These are phyloP conservation scores for Favolaschia claudopus DNA, from an alignment of 768 basidiomycete genomes.

Conservation along the genomic window DNA sequence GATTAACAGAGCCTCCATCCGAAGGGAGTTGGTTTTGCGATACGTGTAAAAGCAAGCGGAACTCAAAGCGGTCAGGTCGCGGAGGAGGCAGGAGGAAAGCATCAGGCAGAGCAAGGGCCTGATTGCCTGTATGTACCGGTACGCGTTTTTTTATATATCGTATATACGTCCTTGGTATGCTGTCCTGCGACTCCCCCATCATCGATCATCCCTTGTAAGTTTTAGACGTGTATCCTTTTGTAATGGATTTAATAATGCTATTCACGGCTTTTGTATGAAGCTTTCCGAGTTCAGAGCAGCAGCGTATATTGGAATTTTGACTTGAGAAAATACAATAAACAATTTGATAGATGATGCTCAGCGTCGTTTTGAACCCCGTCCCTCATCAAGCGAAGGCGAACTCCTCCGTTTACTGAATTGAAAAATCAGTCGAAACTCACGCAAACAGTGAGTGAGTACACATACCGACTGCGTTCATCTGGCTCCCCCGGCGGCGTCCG, in stretches of 20 bases:
- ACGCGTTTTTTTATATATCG: background rate
- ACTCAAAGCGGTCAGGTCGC: constrained; percentile 57
- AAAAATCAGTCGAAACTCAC: background rate
- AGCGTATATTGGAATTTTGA: background rate
- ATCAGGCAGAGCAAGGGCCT: constrained; percentile 32
- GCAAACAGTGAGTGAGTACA: constrained; percentile 7
- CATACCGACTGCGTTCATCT: constrained; percentile 71
- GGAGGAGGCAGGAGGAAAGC: constrained; percentile 57
- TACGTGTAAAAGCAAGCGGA: constrained; percentile 64
- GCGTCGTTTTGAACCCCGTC: constrained; percentile 74
- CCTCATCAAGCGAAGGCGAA: constrained; percentile 75
- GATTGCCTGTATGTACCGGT: background rate
- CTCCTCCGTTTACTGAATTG: constrained; percentile 71
- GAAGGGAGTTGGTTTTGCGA: constrained; percentile 83
- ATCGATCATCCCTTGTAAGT: no score
- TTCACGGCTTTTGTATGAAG: no score
- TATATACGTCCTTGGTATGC: background rate
- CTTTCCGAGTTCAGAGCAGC: background rate
- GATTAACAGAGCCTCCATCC: constrained; percentile 68
- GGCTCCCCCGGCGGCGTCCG: constrained; percentile 72
- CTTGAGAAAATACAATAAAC: background rate
- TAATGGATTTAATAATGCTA: constrained; percentile 10
- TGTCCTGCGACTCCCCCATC: background rate
- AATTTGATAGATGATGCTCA: constrained; percentile 40
- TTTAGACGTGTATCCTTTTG: constrained; percentile 1